Percentiles rank a stretch among this genome's conserved stretches.
Evolutionary conservation across 768 basidiomycete genomes (phyloP).

Genomic region (Lactarius vividus): DNA sequence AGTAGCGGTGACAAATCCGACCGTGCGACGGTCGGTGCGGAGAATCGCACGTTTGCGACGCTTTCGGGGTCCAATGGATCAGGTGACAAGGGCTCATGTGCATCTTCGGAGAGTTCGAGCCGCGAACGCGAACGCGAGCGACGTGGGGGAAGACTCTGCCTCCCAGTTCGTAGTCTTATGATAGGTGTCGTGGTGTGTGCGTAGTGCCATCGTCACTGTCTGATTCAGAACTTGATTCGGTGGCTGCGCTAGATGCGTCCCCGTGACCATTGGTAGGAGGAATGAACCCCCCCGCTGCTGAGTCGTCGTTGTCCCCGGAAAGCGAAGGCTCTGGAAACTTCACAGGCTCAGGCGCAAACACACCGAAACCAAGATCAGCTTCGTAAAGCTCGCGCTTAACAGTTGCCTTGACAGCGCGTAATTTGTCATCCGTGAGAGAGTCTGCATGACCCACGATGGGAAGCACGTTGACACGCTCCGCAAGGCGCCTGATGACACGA

Average conservation of each 20-base stretch:
- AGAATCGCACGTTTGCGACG: constrained; percentile 74
- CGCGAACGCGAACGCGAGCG: constrained; percentile 73
- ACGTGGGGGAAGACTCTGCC: constrained; percentile 40
- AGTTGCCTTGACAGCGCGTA: constrained; percentile 66
- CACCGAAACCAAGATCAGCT: constrained; percentile 72
- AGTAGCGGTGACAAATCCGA: constrained; percentile 55
- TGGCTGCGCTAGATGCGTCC: constrained; percentile 26
- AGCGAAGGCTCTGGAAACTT: constrained; percentile 23
- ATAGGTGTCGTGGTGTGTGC: constrained; percentile 66
- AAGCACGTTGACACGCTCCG: constrained; percentile 72
- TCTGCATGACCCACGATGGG: constrained; percentile 80
- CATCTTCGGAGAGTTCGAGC: constrained; percentile 55
- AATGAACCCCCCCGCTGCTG: constrained; percentile 2
- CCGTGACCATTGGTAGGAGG: constrained; percentile 31
- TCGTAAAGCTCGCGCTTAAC: constrained; percentile 65
- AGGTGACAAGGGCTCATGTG: constrained; percentile 53
- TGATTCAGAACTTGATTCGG: constrained; percentile 38
- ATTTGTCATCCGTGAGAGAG: constrained; percentile 76
- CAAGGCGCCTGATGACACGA: constrained; percentile 72
- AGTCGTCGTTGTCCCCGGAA: constrained; percentile 5
- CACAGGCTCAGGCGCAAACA: constrained; percentile 54
- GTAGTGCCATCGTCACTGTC: constrained; percentile 53
- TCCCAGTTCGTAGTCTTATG: constrained; percentile 64
- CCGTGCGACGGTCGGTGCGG: constrained; percentile 64
- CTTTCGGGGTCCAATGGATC: constrained; percentile 64